Evolutionary conservation across 495 filamentous ascomycete species (phyloP).

Genomic region (Daldinia loculata): DNA sequence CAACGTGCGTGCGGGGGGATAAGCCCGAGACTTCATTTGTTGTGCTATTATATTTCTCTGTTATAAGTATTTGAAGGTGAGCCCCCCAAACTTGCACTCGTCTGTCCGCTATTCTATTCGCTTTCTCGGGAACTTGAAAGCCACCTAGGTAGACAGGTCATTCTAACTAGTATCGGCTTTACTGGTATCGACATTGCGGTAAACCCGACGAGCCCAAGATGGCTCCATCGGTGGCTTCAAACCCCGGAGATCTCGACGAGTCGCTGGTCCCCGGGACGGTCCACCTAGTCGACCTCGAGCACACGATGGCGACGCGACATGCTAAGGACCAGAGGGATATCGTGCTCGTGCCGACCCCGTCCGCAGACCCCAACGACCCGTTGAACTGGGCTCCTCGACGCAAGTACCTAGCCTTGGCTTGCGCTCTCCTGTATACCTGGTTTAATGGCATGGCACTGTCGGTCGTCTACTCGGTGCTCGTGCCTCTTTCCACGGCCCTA

Average conservation of each 20-base stretch:
- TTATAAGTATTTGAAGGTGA: neutral
- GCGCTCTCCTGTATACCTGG: constrained; percentile 64
- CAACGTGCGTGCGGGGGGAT: constrained; percentile 14
- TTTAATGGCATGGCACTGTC: constrained; percentile 67
- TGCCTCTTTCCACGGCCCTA: constrained; percentile 64
- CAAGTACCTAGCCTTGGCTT: constrained; percentile 62
- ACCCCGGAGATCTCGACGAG: constrained; percentile 48
- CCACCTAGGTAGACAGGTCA: neutral
- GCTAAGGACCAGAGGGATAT: constrained; percentile 59
- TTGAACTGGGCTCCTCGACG: constrained; percentile 67
- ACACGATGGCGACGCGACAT: constrained; percentile 52
- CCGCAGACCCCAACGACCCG: constrained; percentile 66
- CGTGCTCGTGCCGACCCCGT: constrained; percentile 67
- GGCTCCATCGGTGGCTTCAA: constrained; percentile 19
- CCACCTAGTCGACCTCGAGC: constrained; percentile 62
- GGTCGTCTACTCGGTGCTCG: constrained; percentile 69
- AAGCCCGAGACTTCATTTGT: constrained; percentile 5
- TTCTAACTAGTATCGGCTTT: neutral
- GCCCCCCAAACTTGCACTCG: neutral
- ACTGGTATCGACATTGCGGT: neutral
- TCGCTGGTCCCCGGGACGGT: constrained; percentile 63
- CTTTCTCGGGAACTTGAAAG: neutral
- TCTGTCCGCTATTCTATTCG: neutral
- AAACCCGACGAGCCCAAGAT: constrained; percentile 18
- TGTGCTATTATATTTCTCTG: neutral